These are phyloP conservation scores for Cladosporium sp. DNA, from an alignment of 2,329 filamentous ascomycete genomes.

Conservation along the genomic window DNA sequence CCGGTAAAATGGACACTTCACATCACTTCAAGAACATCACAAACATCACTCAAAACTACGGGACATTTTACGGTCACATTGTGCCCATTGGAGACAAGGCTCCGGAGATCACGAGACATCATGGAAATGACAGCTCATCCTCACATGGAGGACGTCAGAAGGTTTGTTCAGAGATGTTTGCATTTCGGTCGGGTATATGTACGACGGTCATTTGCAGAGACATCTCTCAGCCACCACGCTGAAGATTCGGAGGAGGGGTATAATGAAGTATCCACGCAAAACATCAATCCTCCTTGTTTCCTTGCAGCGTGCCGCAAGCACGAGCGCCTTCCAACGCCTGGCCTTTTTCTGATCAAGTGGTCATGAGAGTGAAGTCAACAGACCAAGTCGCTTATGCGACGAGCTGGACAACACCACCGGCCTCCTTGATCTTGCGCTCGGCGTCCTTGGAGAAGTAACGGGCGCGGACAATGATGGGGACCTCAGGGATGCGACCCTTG, in stretches of 20 bases:
- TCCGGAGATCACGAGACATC: background rate
- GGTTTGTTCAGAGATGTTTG: slow-evolving; percentile 52
- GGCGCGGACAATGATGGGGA: slow-evolving; percentile 91
- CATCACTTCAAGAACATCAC: background rate
- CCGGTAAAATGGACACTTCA: too few species aligned
- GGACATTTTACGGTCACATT: too few species aligned
- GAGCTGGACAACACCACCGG: slow-evolving; percentile 92
- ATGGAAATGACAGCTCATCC: slow-evolving; percentile 9
- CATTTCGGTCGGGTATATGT: slow-evolving; percentile 33
- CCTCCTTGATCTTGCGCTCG: slow-evolving; percentile 98
- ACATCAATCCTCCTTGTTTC: slow-evolving; percentile 13
- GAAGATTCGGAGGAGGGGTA: slow-evolving; percentile 21
- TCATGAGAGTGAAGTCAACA: slow-evolving; percentile 4
- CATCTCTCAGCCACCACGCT: slow-evolving; percentile 54
- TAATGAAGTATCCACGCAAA: slow-evolving; percentile 13
- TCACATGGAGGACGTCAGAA: slow-evolving; percentile 29
- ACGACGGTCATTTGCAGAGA: slow-evolving; percentile 30
- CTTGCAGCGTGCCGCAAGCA: slow-evolving; percentile 10
- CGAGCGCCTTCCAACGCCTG: slow-evolving; percentile 7
- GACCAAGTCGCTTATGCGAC: slow-evolving; percentile 64
- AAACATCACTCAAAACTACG: too few species aligned
- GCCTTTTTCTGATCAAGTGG: background rate
- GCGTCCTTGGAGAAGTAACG: slow-evolving; percentile 94
- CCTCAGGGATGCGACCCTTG: slow-evolving; percentile 91
- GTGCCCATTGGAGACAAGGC: background rate